Evolutionary conservation across 345 rosid genomes (phyloP).

Genomic region (Pistacia integerrima): DNA sequence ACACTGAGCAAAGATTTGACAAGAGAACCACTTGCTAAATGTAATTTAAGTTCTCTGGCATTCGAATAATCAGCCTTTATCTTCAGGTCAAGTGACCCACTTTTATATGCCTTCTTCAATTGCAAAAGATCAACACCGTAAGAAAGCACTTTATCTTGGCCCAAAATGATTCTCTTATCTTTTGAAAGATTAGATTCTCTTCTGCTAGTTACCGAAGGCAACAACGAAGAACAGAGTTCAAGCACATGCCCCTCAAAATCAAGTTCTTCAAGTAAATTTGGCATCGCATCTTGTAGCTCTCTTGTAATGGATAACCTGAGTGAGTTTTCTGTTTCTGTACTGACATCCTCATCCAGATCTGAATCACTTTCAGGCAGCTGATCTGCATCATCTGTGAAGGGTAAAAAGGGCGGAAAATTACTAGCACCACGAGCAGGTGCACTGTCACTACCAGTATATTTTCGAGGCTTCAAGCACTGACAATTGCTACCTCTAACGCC

Average conservation of each 20-base stretch:
- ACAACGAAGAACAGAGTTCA: constrained; percentile 69
- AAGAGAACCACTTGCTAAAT: constrained; percentile 82
- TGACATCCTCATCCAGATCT: constrained; percentile 81
- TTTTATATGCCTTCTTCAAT: constrained; percentile 91
- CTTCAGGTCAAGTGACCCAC: constrained; percentile 96
- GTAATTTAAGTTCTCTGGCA: constrained; percentile 90
- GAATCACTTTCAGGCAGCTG: constrained; percentile 91
- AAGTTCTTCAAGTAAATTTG: constrained; percentile 74
- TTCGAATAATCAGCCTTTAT: constrained; percentile 96
- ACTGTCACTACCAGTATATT: constrained; percentile 67
- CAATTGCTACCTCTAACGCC: constrained; percentile 98
- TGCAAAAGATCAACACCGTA: constrained; percentile 83
- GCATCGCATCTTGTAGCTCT: constrained; percentile 66
- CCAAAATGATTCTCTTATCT: constrained; percentile 67
- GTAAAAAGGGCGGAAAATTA: constrained; percentile 72
- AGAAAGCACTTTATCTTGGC: constrained; percentile 79
- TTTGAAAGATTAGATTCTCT: constrained; percentile 70
- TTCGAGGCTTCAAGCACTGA: constrained; percentile 95
- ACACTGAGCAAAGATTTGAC: constrained; percentile 95
- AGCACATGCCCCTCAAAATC: constrained; percentile 74
- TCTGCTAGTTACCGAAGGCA: constrained; percentile 75
- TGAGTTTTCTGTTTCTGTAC: constrained; percentile 52
- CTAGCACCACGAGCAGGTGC: constrained; percentile 52
- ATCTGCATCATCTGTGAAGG: constrained; percentile 76
- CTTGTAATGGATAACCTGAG: constrained; percentile 64